A percentile compares a stretch with the other conserved stretches of the same genome.
These are phyloP conservation scores for Lachnellula suecica DNA, from an alignment of 2,329 filamentous ascomycete species.

Conservation along the genomic window DNA sequence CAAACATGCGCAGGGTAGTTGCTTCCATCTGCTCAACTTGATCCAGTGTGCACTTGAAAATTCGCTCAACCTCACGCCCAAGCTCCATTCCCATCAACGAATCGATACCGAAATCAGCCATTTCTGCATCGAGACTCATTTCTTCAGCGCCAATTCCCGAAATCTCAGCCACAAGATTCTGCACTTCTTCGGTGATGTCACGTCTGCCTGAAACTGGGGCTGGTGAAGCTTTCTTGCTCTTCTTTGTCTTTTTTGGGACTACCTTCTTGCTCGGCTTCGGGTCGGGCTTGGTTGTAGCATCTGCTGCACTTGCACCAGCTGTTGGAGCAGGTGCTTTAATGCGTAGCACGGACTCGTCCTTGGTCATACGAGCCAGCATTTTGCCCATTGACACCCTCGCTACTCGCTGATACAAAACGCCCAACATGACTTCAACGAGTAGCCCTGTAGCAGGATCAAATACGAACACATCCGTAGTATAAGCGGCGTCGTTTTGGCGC, in stretches of 20 bases:
- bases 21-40: not conserved
- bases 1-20: not conserved
- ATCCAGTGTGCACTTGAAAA: not conserved
- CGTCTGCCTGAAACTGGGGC: no score
- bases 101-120: conserved; percentile 34
- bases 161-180: not conserved
- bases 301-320: not conserved
- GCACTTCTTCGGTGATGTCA: no score
- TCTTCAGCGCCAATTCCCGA: not conserved
- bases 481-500: not conserved
- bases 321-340: not conserved
- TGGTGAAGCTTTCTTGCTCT: no score
- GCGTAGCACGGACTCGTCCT: not conserved
- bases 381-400: not conserved
- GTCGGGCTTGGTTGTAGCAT: not conserved
- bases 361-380: not conserved
- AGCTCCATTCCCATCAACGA: conserved; percentile 38
- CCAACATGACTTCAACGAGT: not conserved
- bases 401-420: not conserved
- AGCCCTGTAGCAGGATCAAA: not conserved
- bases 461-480: not conserved
- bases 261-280: no score
- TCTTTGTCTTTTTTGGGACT: no score
- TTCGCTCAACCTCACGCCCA: conserved; percentile 28
- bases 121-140: not conserved